Evolutionary conservation across 495 filamentous ascomycete species (phyloP).

Genomic region (Parathielavia hyrcaniae): DNA sequence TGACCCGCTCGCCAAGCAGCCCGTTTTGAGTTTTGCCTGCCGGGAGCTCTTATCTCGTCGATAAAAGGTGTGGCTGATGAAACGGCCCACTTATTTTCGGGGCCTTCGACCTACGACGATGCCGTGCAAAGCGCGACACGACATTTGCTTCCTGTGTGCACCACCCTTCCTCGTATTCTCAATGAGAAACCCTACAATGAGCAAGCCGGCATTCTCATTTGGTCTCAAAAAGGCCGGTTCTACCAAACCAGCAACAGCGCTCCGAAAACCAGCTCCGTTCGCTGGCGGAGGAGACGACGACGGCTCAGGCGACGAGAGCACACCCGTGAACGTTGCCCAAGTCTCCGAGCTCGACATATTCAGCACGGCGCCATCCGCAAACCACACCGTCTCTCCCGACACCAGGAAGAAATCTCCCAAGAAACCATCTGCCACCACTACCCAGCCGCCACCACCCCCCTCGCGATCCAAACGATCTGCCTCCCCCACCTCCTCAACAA

Average conservation of each 20-base stretch:
- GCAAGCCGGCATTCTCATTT: constrained; percentile 35
- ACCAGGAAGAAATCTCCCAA: constrained; percentile 35
- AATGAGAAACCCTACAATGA: constrained; percentile 10
- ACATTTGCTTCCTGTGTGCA: neutral
- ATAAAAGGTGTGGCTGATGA: constrained; percentile 13
- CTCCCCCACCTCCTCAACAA: neutral
- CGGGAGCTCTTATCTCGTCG: constrained; percentile 7
- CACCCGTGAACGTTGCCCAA: constrained; percentile 13
- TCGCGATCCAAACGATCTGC: neutral
- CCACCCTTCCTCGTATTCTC: neutral
- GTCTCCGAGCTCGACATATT: constrained; percentile 26
- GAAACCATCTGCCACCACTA: constrained; percentile 25
- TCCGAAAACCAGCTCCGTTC: constrained; percentile 27
- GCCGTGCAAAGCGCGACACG: neutral
- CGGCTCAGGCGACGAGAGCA: constrained; percentile 17
- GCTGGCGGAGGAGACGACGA: constrained; percentile 26
- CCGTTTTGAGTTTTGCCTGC: constrained; percentile 8
- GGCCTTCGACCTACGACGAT: neutral
- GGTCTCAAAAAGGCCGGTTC: constrained; percentile 34
- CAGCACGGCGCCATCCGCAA: constrained; percentile 6
- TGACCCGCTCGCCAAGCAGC: neutral
- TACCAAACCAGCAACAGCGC: constrained; percentile 18
- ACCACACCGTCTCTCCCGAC: neutral
- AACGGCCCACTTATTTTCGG: neutral
- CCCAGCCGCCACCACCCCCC: constrained; percentile 3